Base-by-base conservation (phyloP, 2,329 filamentous ascomycete species). In the Cercospora sp. region DNA sequence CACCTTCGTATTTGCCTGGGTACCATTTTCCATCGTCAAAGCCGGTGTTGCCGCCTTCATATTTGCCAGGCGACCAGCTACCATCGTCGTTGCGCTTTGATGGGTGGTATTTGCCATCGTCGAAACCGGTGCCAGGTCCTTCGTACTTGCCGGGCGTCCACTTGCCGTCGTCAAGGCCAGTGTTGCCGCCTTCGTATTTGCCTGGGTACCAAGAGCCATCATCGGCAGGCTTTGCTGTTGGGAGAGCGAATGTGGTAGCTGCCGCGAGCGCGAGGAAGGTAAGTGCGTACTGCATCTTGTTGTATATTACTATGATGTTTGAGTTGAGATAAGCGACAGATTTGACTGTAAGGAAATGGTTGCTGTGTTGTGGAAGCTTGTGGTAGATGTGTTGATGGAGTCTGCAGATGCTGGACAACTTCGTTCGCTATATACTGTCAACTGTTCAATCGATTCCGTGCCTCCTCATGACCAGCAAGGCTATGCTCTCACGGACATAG, bases 111-210 rank as follows among this genome's bases (percentile, higher is more conserved):
- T 55, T 55, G 49, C 49, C 49, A 16, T 55, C 49, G 49, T 55
- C 49, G 13, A 55, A 55, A 5, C 49, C 49, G 24, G 49, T 55
- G 49, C 49, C 49, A 55, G 49, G 24, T 28, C 49, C 24, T 28
- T 55, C 24, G 49, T 55, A 55, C 24, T 55, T 55, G 12, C 32
- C 55, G 21, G 55, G 30, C 8, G 28, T 21, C 55, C 55, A 59
- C 32, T 59, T 59, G 55, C 55, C 55, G 55, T 59, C 55, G n/a
- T 59, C 30, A 30, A 59, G n/a, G 28, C 55, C 55, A 32, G 55
- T 59, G 30, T 37, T 59, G 30, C 55, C 55, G 55, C 55, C 55
- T 24, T 59, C 55, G 8, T 59, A 59, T 37, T 59, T 37, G 55
- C 55, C 55, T 12, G 55, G 55, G 26, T 18, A 34, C 55, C 55